phyloP scores from a whole-genome alignment of 371 early-diverging fungal genomes.

The Enteropsectra breve region DNA sequence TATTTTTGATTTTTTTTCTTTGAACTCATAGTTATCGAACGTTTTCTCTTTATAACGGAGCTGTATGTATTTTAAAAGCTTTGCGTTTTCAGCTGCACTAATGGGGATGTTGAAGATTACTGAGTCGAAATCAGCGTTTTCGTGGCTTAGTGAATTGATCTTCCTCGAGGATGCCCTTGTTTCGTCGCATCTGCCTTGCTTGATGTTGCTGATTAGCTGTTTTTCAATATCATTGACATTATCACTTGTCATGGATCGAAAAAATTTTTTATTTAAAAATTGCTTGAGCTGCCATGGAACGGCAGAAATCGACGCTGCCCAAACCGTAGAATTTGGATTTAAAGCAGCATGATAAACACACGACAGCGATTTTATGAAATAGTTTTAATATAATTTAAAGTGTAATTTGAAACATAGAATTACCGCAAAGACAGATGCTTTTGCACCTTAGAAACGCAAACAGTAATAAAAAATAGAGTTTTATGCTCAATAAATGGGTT shows the following conservation, averaged over 20 bases:
- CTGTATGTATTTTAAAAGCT: slow-evolving; percentile 10
- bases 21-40: slow-evolving; percentile 29
- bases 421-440: no score
- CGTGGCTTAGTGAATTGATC: slow-evolving; percentile 11
- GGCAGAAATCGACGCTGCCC: no score
- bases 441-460: no score
- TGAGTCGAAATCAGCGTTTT: slow-evolving; percentile 19
- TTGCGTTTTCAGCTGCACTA: slow-evolving; percentile 2
- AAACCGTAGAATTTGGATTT: no score
- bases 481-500: no score
- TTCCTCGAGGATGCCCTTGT: not conserved
- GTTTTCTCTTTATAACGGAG: slow-evolving; percentile 22
- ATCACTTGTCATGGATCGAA: not conserved
- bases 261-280: not conserved
- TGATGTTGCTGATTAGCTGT: not conserved
- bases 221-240: slow-evolving; percentile 2
- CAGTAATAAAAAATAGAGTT: no score
- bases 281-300: no score
- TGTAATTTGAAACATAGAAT: no score
- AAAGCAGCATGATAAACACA: no score
- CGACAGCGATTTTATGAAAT: no score
- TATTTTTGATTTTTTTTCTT: not conserved
- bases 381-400: no score
- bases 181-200: not conserved
- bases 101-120: slow-evolving; percentile 21